Conservation (phyloP, 306 rosid genomes). For the Prunus mongolica region DNA sequence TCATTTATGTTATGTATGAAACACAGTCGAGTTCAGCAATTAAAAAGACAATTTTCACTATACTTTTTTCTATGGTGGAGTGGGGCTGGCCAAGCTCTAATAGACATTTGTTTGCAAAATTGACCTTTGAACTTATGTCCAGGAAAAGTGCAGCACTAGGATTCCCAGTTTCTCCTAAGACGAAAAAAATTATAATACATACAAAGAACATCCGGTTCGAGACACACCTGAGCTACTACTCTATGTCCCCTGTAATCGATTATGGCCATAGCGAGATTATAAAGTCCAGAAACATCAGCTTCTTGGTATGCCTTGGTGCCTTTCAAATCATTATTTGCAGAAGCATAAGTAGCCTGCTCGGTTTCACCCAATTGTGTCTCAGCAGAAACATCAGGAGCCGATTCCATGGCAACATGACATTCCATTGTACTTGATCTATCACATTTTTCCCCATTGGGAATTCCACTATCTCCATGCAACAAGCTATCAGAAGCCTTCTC, state of each 20-base stretch:
- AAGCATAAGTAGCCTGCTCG: constrained; percentile 98
- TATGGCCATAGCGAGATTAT: constrained; percentile 95
- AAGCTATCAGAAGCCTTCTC: constrained; percentile 41
- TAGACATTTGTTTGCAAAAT: not conserved
- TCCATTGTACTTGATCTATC: constrained; percentile 38
- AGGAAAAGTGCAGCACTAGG: not conserved
- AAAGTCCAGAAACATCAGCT: constrained; percentile 93
- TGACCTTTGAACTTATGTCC: not conserved
- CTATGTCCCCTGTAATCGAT: constrained; percentile 98
- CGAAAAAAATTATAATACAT: not conserved
- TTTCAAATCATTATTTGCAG: constrained; percentile 98
- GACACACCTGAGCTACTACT: constrained; percentile 95
- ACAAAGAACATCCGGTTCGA: not conserved
- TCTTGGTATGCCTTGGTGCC: constrained; percentile 99
- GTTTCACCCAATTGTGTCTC: constrained; percentile 76
- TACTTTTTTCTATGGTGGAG: not conserved
- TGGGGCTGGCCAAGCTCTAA: not conserved
- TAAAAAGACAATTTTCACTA: not conserved
- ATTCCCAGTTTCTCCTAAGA: not conserved
- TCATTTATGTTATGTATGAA: not conserved
- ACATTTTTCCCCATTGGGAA: constrained; percentile 55
- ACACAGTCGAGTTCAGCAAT: not conserved
- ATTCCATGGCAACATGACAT: constrained; percentile 39
- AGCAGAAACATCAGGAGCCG: constrained; percentile 42
- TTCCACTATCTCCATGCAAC: constrained; percentile 37